phyloP scores from a whole-genome alignment of 2,329 filamentous ascomycete species.

The Aspergillus fumigatiaffinis region DNA sequence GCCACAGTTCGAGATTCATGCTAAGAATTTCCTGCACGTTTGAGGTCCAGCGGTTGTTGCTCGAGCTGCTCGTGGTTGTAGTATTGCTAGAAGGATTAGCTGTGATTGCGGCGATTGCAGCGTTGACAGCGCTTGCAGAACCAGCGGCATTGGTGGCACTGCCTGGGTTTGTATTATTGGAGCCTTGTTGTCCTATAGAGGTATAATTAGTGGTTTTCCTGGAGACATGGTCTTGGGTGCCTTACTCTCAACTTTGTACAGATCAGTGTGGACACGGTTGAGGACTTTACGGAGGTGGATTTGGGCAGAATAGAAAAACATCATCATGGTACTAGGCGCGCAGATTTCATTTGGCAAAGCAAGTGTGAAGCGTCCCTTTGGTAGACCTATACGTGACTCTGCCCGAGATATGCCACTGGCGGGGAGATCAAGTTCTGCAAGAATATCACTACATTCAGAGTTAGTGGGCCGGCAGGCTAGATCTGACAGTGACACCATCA shows the following conservation, averaged over 20 bases:
- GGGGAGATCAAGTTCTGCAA: slow-evolving; percentile 74
- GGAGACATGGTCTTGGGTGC: neutral
- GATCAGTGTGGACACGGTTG: slow-evolving; percentile 52
- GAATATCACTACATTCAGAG: slow-evolving; percentile 63
- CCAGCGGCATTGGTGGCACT: neutral
- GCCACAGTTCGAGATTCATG: slow-evolving; percentile 52
- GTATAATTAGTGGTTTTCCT: slow-evolving; percentile 1
- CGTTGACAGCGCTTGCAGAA: neutral
- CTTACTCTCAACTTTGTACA: slow-evolving; percentile 47
- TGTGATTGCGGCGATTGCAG: neutral
- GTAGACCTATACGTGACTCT: slow-evolving; percentile 45
- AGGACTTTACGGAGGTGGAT: slow-evolving; percentile 57
- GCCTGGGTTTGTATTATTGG: neutral
- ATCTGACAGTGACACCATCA: neutral
- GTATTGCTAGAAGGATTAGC: neutral
- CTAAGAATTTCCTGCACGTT: slow-evolving; percentile 41
- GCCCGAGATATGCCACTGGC: slow-evolving; percentile 57
- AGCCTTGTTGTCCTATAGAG: slow-evolving; percentile 20
- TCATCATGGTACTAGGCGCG: slow-evolving; percentile 39
- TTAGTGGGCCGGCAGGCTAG: neutral
- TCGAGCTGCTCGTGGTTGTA: neutral
- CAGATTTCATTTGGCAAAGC: slow-evolving; percentile 29
- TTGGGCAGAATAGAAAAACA: slow-evolving; percentile 60
- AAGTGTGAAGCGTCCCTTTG: slow-evolving; percentile 34
- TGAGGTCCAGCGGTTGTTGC: slow-evolving; percentile 29